Conservation (phyloP, 2,329 filamentous ascomycete species). For the Epicoccum nigrum region DNA sequence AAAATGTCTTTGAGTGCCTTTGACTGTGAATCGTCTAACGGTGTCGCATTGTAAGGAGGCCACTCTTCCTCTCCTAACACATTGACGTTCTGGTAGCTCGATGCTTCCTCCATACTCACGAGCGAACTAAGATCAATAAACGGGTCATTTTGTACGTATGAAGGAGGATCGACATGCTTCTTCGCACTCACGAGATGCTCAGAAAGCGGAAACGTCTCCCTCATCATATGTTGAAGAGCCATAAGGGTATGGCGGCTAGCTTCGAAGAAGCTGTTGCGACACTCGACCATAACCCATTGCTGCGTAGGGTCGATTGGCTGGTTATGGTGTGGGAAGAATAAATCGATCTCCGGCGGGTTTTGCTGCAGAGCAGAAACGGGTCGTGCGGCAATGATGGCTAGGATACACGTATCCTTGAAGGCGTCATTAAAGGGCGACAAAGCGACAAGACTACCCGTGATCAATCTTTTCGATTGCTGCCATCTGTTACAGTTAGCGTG, state of each 20-base stretch:
- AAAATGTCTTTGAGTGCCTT: constrained; percentile 72
- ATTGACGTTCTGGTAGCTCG: constrained; percentile 56
- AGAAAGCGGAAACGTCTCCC: constrained; percentile 66
- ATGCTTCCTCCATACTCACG: constrained; percentile 46
- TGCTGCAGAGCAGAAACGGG: constrained; percentile 67
- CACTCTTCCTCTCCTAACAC: constrained; percentile 59
- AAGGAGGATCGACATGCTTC: constrained; percentile 55
- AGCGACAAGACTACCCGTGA: constrained; percentile 61
- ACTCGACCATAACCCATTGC: constrained; percentile 80
- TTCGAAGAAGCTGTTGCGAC: constrained; percentile 77
- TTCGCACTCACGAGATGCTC: constrained; percentile 65
- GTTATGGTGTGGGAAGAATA: constrained; percentile 72
- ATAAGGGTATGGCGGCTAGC: constrained; percentile 73
- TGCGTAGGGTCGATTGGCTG: constrained; percentile 70
- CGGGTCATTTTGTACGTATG: constrained; percentile 59
- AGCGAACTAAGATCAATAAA: constrained; percentile 57
- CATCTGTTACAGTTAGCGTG: constrained; percentile 52
- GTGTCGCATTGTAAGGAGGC: constrained; percentile 55
- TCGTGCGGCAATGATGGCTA: constrained; percentile 76
- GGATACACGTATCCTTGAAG: constrained; percentile 69
- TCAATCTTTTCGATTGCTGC: constrained; percentile 64
- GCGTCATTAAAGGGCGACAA: constrained; percentile 62
- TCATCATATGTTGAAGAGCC: constrained; percentile 70
- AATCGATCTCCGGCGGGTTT: constrained; percentile 73
- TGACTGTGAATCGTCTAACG: constrained; percentile 74